Evolutionary conservation across 306 rosid genomes (phyloP), one percentile per base, ranked within the genome.

Genomic region (Trichosanthes truncata): DNA sequence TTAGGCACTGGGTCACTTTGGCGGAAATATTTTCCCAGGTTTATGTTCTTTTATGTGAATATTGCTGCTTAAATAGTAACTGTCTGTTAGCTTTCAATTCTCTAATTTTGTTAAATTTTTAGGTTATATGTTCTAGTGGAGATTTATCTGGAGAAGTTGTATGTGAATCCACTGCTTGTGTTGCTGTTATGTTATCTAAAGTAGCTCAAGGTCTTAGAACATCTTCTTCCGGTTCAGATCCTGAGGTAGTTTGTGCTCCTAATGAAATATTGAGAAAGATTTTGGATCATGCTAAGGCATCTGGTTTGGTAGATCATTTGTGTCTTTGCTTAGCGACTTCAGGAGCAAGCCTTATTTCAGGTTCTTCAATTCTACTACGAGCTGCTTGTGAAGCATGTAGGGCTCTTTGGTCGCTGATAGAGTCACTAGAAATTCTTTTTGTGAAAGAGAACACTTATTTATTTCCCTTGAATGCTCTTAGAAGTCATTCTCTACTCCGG

Each of bases 301-400:
- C 92, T 77, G 88, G 97, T 81, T 60, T 95, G 81, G 96, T 88
- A 49, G 99, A 93, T 81, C 91, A 86, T 81, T 87, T 95, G 82
- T 93, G 96, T 85, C 79, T 79, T 21, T 87, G 99, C 87, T 84
- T 95, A 85, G 90, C 89, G 43, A 90, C 83, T 76, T 86, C 97
- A 68, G 99, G 97, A 43, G 86, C 93, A 0, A 89, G 98, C 85
- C 94, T 91, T 81, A 87, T 86, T 80, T 91, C 96, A 25, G 98
- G 98, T 74, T 93, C 99, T 85, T 91, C 94, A 51, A 83, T 79
- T 82, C 88, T 95, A 88, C 82, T 88, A 73, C 90, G 93, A 78
- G 90, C 91, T 83, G 96, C 99, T 79, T 90, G 93, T 82, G 97
- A 95, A 88, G 93, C 96, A 46, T 93, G 97, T 75, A 86, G 87